Base-by-base conservation (phyloP, 1,284 basidiomycete species). In the Tylopilus orsonianus region DNA sequence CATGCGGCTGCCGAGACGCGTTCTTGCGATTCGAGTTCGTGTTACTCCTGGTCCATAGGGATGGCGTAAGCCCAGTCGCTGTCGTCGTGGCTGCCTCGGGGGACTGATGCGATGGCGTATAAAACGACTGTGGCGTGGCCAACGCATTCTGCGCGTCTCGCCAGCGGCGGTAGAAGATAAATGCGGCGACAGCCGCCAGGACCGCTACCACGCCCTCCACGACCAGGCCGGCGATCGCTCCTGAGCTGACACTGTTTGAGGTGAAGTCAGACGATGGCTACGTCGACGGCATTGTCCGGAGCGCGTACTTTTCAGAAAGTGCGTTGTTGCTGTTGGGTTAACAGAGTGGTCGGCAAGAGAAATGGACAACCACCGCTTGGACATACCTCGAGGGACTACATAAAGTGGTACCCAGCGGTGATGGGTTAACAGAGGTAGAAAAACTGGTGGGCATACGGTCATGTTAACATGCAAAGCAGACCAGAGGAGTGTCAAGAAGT, bases 161-260 rank as follows among this genome's bases (percentile, higher is more conserved):
- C 59, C 61, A 66, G 10, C 59, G 62, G 16, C 51, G 34, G 27
- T 61, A 61, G 46, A 64, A 64, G 20, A 64, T 39, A 34, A 48
- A 23, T 0, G 62, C 61, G 2, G 42, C 48, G 2, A 26, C 51
- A 0, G 51, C 40, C n/a, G 63, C 59, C 4, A 60, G 27, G 19
- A 53, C 13, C 12, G 61, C 57, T 3, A 55, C 22, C 8, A 48
- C 44, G 1, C 39, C 48, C 27, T 57, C 53, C 0, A 62, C 34
- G 8, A 51, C 50, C 3, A 64, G 44, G 12, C 62, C 62, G 18
- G 49, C 58, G n/a, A 64, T 62, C 8, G 43, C 52, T 24, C 63
- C 65, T 12, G 63, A 53, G 24, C 54, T 46, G 16, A 66, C 37
- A n/a, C 37, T 30, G 23, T 56, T 63, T 42, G 32, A 36, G 12